Conservation (phyloP, 768 basidiomycete genomes). For the Serendipita sp. region DNA sequence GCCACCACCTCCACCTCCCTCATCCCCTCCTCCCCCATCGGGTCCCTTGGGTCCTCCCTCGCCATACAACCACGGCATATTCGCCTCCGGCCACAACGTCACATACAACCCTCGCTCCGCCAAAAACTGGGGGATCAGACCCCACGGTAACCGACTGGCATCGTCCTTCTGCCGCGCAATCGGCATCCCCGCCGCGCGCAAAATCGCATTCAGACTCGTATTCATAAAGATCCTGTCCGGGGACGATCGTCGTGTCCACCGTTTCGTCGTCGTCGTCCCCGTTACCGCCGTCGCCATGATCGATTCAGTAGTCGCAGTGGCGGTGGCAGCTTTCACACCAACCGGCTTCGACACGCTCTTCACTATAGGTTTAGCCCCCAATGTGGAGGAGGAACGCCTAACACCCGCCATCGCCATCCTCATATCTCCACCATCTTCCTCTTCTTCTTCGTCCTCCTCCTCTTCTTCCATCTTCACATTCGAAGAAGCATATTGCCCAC, state of each 20-base stretch:
- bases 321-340: background rate
- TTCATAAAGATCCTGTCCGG: slow-evolving; percentile 4
- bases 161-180: slow-evolving; percentile 3
- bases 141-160: slow-evolving; percentile 5
- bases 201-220: background rate
- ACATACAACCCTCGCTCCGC: background rate
- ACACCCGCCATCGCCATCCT: too few species aligned
- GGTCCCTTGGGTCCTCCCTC: background rate
- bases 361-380: too few species aligned
- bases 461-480: too few species aligned
- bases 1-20: background rate
- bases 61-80: background rate
- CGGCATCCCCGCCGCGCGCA: background rate
- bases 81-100: background rate
- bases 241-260: slow-evolving; percentile 1
- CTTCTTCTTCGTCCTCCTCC: too few species aligned
- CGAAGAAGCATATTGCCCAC: too few species aligned
- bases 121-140: background rate
- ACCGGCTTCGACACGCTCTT: too few species aligned
- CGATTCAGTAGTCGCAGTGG: background rate
- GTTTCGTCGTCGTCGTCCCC: background rate
- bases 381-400: too few species aligned
- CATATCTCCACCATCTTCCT: too few species aligned
- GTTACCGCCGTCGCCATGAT: background rate
- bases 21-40: background rate